A percentile compares a stretch with the other conserved stretches of the same genome.
Conservation (phyloP, 148 eudicot species). For the Selenicereus undatus region DNA sequence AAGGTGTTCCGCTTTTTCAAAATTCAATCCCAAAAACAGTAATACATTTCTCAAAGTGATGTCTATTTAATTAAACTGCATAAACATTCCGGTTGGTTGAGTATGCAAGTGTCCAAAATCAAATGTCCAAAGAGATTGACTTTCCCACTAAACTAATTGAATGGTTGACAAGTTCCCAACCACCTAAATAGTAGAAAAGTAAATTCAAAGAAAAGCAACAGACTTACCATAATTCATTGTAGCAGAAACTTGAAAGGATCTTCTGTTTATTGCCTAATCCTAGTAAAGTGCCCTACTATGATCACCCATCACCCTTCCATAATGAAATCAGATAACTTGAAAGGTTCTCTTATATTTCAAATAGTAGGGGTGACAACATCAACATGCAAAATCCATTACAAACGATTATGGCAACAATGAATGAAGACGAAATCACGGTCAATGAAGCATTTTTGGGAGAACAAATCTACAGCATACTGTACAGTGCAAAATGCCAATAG, state of each 20-base stretch:
- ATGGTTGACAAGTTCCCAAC: neutral
- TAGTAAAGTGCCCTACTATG: neutral
- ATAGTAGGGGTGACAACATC: neutral
- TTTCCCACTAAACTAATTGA: neutral
- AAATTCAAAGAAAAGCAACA: neutral
- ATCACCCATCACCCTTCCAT: neutral
- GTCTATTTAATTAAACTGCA: neutral
- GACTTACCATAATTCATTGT: neutral
- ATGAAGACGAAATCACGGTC: neutral
- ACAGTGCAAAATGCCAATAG: neutral
- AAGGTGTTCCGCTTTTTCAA: neutral
- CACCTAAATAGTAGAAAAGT: neutral
- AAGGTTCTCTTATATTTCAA: neutral
- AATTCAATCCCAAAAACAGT: neutral
- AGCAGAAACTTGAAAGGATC: neutral
- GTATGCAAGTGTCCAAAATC: neutral
- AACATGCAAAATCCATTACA: neutral
- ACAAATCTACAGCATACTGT: neutral
- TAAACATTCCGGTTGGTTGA: neutral
- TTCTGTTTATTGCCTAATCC: neutral
- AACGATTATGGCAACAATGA: neutral
- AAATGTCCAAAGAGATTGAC: neutral
- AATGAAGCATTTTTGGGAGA: neutral
- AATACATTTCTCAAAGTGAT: neutral
- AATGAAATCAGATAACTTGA: neutral